These are phyloP conservation scores for Wickerhamomyces ciferrii DNA, from an alignment of 805 yeast genomes.

Conservation along the genomic window DNA sequence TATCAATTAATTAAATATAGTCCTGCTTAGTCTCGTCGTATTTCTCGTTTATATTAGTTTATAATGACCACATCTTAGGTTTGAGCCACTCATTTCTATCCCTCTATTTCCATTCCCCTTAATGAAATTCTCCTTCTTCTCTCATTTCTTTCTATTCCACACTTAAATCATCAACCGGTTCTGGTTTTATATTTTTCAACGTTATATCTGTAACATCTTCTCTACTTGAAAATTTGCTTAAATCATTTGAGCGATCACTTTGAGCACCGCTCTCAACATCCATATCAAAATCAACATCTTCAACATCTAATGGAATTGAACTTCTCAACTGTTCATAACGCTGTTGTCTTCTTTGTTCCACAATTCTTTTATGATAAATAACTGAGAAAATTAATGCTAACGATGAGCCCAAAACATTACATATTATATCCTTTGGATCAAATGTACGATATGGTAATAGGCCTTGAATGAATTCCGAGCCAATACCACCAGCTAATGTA, in stretches of 20 bases:
- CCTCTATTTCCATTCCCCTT: too few relatives aligned
- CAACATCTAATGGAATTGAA: constrained; percentile 21
- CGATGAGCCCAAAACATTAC: constrained; percentile 27
- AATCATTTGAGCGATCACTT: constrained; percentile 13
- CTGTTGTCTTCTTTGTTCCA: constrained; percentile 17
- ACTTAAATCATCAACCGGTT: constrained; percentile 16
- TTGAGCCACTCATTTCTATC: neutral
- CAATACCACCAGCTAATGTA: constrained; percentile 39
- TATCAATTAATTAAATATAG: too few relatives aligned
- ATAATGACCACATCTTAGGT: too few relatives aligned
- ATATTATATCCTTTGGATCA: constrained; percentile 42
- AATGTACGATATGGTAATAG: constrained; percentile 40
- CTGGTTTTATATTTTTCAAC: constrained; percentile 14
- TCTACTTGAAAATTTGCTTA: constrained; percentile 18
- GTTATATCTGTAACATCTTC: constrained; percentile 15
- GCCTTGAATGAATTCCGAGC: constrained; percentile 48
- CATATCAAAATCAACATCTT: constrained; percentile 18
- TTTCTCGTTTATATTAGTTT: neutral
- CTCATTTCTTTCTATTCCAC: constrained; percentile 12
- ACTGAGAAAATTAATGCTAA: constrained; percentile 11
- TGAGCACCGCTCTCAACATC: constrained; percentile 12
- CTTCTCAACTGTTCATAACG: constrained; percentile 20
- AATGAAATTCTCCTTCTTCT: neutral
- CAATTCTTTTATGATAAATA: constrained; percentile 16
- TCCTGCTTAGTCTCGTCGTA: neutral